A percentile compares a stretch with the other conserved stretches of the same genome.
These are phyloP conservation scores for Trichophyton verrucosum DNA, from an alignment of 2,329 filamentous ascomycete species.

Conservation along the genomic window DNA sequence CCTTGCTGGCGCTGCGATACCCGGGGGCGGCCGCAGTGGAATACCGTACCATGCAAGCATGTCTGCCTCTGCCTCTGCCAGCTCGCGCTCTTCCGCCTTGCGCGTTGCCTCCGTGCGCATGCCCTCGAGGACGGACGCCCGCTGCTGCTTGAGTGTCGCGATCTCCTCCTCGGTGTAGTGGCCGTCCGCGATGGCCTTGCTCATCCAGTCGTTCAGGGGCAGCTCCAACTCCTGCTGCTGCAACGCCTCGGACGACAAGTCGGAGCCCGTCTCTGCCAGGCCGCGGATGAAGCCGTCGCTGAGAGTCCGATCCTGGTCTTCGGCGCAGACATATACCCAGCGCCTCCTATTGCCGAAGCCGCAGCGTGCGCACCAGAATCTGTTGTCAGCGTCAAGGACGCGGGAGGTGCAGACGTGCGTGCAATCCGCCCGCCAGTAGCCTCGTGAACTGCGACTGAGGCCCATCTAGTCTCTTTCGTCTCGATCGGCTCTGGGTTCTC, in stretches of 20 bases:
- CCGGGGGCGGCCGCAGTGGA: not conserved
- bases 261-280: slow-evolving; percentile 43
- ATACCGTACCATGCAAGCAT: not conserved
- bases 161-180: slow-evolving; percentile 34
- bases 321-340: slow-evolving; percentile 62
- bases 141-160: slow-evolving; percentile 31
- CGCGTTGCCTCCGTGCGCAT: slow-evolving; percentile 6
- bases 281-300: slow-evolving; percentile 24
- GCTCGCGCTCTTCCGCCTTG: not conserved
- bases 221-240: slow-evolving; percentile 9
- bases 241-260: slow-evolving; percentile 49
- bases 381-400: slow-evolving; percentile 39
- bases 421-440: slow-evolving; percentile 33
- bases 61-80: not conserved
- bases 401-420: slow-evolving; percentile 58
- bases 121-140: slow-evolving; percentile 19
- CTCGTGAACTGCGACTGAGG: not conserved
- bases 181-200: slow-evolving; percentile 31
- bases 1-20: not conserved
- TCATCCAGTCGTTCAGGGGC: slow-evolving; percentile 28
- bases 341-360: slow-evolving; percentile 45
- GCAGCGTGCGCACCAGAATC: slow-evolving; percentile 48
- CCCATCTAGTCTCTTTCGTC: not conserved
- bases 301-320: slow-evolving; percentile 44
- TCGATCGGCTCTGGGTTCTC: not conserved